Percentiles rank a stretch among this genome's conserved stretches.
Evolutionary conservation across 495 filamentous ascomycete genomes (phyloP).

Genomic region (Podospora tetraspora): DNA sequence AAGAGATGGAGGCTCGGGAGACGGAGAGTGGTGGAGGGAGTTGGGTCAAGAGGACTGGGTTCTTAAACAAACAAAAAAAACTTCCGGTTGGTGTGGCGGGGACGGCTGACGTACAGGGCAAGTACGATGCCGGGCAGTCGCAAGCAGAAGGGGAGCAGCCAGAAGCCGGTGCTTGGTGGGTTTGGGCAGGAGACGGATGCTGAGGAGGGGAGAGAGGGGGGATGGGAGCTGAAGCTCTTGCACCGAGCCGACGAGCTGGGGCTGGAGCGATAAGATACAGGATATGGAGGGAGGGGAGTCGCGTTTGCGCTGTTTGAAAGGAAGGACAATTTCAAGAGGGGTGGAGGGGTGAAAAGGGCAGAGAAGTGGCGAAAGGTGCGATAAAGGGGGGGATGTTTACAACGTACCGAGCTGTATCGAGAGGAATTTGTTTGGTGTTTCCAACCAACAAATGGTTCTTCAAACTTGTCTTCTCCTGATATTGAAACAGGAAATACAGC

Average conservation of each 20-base stretch:
- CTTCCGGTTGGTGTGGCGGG: neutral
- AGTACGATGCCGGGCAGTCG: neutral
- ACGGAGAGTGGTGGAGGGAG: constrained; percentile 28
- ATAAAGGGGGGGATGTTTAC: neutral
- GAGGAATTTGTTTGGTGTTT: neutral
- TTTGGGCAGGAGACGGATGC: neutral
- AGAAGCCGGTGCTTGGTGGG: neutral
- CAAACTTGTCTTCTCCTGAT: neutral
- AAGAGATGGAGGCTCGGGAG: constrained; percentile 37
- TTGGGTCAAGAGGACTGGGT: neutral
- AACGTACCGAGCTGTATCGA: neutral
- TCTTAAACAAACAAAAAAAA: constrained; percentile 1
- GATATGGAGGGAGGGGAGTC: neutral
- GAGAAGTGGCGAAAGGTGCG: neutral
- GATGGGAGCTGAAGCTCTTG: neutral
- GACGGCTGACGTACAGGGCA: neutral
- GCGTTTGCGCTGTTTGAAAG: neutral
- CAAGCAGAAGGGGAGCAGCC: neutral
- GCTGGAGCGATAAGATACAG: neutral
- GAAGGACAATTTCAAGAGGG: neutral
- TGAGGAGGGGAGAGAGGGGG: neutral
- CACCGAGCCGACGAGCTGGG: neutral
- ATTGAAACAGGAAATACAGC: neutral
- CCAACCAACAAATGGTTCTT: neutral
- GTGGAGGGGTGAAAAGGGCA: neutral